These are phyloP conservation scores for Suillus variegatus DNA, from an alignment of 768 basidiomycete species.

Conservation along the genomic window DNA sequence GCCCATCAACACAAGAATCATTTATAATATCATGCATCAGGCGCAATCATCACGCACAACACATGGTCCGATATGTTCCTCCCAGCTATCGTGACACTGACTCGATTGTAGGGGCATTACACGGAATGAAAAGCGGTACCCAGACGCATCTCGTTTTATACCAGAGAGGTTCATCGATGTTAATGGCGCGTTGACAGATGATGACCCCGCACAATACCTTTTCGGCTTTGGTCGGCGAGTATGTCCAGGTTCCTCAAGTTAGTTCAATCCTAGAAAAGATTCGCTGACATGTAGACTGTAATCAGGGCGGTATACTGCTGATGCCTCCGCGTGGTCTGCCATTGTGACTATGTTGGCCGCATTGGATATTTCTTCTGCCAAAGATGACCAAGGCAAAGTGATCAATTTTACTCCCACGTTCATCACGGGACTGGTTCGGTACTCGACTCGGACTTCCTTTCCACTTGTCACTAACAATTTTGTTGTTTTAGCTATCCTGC, in stretches of 20 bases:
- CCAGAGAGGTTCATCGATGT: constrained; percentile 17
- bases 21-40: background rate
- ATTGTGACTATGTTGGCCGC: too few relatives aligned
- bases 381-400: too few relatives aligned
- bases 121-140: constrained; percentile 15
- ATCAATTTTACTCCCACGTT: too few relatives aligned
- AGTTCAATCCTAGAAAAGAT: background rate
- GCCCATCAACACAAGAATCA: too few relatives aligned
- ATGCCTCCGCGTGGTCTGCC: too few relatives aligned
- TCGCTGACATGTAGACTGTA: too few relatives aligned
- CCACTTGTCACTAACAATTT: too few relatives aligned
- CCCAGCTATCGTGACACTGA: background rate
- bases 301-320: too few relatives aligned
- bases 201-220: constrained; percentile 9
- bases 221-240: constrained; percentile 14
- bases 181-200: constrained; percentile 10
- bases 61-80: constrained; percentile 9
- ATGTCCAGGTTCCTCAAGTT: background rate
- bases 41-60: constrained; percentile 11
- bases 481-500: too few relatives aligned
- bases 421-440: too few relatives aligned
- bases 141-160: constrained; percentile 12
- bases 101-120: constrained; percentile 12
- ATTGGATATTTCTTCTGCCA: too few relatives aligned
- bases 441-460: too few relatives aligned